phyloP scores from a whole-genome alignment of 179 eudicot species.

The Silene coronaria region DNA sequence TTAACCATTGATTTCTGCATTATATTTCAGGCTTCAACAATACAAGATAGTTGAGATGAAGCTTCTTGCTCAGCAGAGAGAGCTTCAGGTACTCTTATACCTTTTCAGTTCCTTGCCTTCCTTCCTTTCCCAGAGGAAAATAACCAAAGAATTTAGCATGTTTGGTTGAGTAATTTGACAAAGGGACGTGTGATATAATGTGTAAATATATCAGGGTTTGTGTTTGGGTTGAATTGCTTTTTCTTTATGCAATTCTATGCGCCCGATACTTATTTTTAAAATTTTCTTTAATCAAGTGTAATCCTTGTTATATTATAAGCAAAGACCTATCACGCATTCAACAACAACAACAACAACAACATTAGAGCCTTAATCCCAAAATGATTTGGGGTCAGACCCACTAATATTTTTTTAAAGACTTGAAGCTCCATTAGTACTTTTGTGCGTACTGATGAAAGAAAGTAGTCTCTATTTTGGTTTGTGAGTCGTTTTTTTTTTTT shows the following conservation, averaged over 20 bases:
- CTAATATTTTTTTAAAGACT: not conserved
- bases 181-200: not conserved
- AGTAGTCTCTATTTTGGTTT: not conserved
- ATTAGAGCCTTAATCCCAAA: no score
- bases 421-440: not conserved
- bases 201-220: not conserved
- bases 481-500: not conserved
- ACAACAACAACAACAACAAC: no score
- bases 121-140: not conserved
- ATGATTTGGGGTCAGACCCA: not conserved
- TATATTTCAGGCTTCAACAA: constrained; percentile 73
- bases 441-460: not conserved
- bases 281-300: not conserved
- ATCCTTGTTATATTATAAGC: no score
- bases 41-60: constrained; percentile 88
- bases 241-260: not conserved
- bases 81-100: constrained; percentile 61
- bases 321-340: not conserved
- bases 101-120: not conserved
- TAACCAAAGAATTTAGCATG: not conserved
- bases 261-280: not conserved
- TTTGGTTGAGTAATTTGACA: not conserved
- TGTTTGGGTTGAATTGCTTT: not conserved
- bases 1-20: not conserved
- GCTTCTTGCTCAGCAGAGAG: constrained; percentile 94